Evolutionary conservation across 2,329 filamentous ascomycete genomes (phyloP).

Genomic region (Colletotrichum brevisporum): DNA sequence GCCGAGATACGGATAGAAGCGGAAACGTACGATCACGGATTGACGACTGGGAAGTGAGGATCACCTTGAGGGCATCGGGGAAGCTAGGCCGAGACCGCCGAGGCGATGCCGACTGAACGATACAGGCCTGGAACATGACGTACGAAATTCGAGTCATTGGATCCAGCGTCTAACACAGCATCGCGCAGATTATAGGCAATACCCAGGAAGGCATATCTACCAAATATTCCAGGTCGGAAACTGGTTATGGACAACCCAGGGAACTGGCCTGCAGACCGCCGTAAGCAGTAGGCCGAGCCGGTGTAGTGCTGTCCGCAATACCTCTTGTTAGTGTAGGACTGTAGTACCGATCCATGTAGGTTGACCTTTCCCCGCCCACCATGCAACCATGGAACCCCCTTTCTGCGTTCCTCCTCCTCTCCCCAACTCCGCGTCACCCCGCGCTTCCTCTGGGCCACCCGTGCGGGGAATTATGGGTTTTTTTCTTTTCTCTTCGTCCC

Average conservation of each 20-base stretch:
- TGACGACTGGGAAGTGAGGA: slow-evolving; percentile 1
- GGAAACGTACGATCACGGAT: slow-evolving; percentile 1
- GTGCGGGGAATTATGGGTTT: slow-evolving; percentile 25
- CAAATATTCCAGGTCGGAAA: not conserved
- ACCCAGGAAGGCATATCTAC: too few relatives aligned
- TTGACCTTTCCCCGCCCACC: too few relatives aligned
- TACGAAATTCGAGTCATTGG: too few relatives aligned
- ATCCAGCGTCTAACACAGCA: too few relatives aligned
- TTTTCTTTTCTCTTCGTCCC: not conserved
- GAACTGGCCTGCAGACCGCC: not conserved
- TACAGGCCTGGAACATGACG: not conserved
- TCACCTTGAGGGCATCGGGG: not conserved
- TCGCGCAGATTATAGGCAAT: too few relatives aligned
- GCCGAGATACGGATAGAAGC: not conserved
- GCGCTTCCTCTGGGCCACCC: not conserved
- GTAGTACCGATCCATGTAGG: too few relatives aligned
- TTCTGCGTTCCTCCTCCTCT: not conserved
- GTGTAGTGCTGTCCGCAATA: slow-evolving; percentile 9
- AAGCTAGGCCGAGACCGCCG: slow-evolving; percentile 8
- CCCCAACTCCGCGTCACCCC: slow-evolving; percentile 26
- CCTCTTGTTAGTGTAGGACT: not conserved
- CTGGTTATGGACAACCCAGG: not conserved
- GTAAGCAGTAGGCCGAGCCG: not conserved
- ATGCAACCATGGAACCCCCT: not conserved
- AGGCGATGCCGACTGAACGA: not conserved